These are phyloP conservation scores for Rutstroemia sp. DNA, from an alignment of 2,329 filamentous ascomycete genomes.

Conservation along the genomic window DNA sequence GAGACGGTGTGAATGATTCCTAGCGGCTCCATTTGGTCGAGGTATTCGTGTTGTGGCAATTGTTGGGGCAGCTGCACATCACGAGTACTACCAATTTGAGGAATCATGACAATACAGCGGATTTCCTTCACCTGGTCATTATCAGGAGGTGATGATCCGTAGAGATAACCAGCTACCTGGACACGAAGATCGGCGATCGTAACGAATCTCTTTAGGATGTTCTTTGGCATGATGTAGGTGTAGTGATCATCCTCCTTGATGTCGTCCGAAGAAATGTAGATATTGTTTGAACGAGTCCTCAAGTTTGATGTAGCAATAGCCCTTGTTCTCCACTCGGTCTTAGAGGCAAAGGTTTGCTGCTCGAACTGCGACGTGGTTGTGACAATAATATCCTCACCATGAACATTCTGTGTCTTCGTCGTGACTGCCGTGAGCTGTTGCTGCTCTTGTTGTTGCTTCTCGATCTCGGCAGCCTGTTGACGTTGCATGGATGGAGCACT, in stretches of 20 bases:
- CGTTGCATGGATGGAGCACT: constrained; percentile 96
- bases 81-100: constrained; percentile 88
- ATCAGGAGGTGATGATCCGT: constrained; percentile 85
- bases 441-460: constrained; percentile 97
- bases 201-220: constrained; percentile 96
- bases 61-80: constrained; percentile 87
- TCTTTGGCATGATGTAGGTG: constrained; percentile 99
- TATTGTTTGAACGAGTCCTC: constrained; percentile 90
- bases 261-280: constrained; percentile 96
- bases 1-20: constrained; percentile 94
- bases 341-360: constrained; percentile 94
- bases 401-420: constrained; percentile 95
- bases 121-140: constrained; percentile 97
- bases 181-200: constrained; percentile 93
- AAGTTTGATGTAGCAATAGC: constrained; percentile 96
- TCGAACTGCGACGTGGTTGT: constrained; percentile 98
- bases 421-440: constrained; percentile 94
- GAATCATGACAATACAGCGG: constrained; percentile 93
- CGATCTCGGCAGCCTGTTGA: constrained; percentile 96
- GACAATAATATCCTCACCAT: constrained; percentile 95
- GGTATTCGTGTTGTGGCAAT: constrained; percentile 84
- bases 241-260: constrained; percentile 79
- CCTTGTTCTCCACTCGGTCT: constrained; percentile 96
- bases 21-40: constrained; percentile 79
- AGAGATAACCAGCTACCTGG: constrained; percentile 92